phyloP scores from a whole-genome alignment of 1,284 basidiomycete genomes.

The Cystobasidium slooffiae region DNA sequence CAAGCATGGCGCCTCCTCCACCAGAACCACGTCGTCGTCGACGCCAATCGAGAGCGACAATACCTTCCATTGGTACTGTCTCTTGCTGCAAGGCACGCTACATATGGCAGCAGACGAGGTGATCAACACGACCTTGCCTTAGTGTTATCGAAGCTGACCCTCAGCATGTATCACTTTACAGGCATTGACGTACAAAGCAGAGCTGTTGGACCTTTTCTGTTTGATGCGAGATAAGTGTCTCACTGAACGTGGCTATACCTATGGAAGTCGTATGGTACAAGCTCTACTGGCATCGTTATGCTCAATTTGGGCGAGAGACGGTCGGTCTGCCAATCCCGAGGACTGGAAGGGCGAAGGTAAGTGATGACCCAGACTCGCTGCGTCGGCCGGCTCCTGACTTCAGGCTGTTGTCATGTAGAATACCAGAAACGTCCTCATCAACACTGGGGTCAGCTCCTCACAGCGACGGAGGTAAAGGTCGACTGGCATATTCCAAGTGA shows the following conservation, averaged over 20 bases:
- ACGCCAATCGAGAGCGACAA: slow-evolving; percentile 86
- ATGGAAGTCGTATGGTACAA: slow-evolving; percentile 77
- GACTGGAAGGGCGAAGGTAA: slow-evolving; percentile 77
- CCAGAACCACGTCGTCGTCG: slow-evolving; percentile 83
- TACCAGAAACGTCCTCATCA: slow-evolving; percentile 56
- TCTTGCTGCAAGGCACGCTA: slow-evolving; percentile 76
- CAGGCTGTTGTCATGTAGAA: slow-evolving; percentile 24
- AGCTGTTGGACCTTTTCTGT: slow-evolving; percentile 70
- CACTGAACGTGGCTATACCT: slow-evolving; percentile 86
- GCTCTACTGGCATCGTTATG: slow-evolving; percentile 77
- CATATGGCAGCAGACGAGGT: slow-evolving; percentile 71
- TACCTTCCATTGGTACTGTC: slow-evolving; percentile 88
- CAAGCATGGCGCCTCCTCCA: slow-evolving; percentile 87
- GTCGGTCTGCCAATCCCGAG: slow-evolving; percentile 79
- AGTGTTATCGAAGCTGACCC: not conserved
- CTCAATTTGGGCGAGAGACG: slow-evolving; percentile 78
- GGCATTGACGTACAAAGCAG: slow-evolving; percentile 72
- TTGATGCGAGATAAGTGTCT: slow-evolving; percentile 78
- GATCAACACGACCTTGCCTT: slow-evolving; percentile 50
- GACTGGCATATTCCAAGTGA: slow-evolving; percentile 84
- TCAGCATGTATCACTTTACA: slow-evolving; percentile 53
- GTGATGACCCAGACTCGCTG: slow-evolving; percentile 46
- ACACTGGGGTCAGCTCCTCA: slow-evolving; percentile 65
- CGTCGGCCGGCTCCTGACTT: too few species aligned
- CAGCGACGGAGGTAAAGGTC: slow-evolving; percentile 76